Evolutionary conservation across 2,329 filamentous ascomycete species (phyloP).

Genomic region (Sporothrix schenckii): DNA sequence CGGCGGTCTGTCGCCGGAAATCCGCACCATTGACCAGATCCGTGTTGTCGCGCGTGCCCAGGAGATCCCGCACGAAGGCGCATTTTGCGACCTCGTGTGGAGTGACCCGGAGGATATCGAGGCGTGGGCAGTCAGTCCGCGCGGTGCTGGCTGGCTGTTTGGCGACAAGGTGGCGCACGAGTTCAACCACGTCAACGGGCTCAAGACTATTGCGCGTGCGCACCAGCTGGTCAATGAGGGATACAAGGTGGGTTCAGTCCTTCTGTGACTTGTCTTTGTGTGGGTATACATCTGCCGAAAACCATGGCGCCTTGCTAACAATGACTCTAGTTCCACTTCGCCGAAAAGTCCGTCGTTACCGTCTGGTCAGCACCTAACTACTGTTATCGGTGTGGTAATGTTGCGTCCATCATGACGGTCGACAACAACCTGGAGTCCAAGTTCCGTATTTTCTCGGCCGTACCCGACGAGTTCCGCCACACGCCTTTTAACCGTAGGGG

Average conservation of each 20-base stretch:
- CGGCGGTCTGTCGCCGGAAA: constrained; percentile 84
- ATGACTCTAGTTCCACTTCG: constrained; percentile 72
- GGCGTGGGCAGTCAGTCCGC: constrained; percentile 91
- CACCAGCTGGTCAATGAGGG: constrained; percentile 98
- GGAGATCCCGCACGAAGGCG: constrained; percentile 97
- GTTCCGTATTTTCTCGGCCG: constrained; percentile 89
- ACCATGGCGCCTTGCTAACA: not conserved
- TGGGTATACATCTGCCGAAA: not conserved
- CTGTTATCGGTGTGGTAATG: constrained; percentile 92
- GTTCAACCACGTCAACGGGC: constrained; percentile 94
- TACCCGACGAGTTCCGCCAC: constrained; percentile 82
- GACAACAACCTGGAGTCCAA: constrained; percentile 81
- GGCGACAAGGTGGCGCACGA: constrained; percentile 97
- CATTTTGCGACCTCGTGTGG: constrained; percentile 98
- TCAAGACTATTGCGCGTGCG: constrained; percentile 94
- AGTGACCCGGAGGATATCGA: constrained; percentile 96
- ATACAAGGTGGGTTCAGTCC: constrained; percentile 62
- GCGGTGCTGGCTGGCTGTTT: constrained; percentile 97
- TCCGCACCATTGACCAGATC: constrained; percentile 98
- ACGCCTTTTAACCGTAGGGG: constrained; percentile 72
- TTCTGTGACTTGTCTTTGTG: not conserved
- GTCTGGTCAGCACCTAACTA: constrained; percentile 98
- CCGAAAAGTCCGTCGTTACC: constrained; percentile 92
- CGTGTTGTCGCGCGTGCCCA: constrained; percentile 97
- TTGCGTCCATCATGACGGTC: constrained; percentile 95